Percentiles rank a stretch among this genome's conserved stretches.
phyloP scores from a whole-genome alignment of 306 rosid genomes.

The Quercus rubra region DNA sequence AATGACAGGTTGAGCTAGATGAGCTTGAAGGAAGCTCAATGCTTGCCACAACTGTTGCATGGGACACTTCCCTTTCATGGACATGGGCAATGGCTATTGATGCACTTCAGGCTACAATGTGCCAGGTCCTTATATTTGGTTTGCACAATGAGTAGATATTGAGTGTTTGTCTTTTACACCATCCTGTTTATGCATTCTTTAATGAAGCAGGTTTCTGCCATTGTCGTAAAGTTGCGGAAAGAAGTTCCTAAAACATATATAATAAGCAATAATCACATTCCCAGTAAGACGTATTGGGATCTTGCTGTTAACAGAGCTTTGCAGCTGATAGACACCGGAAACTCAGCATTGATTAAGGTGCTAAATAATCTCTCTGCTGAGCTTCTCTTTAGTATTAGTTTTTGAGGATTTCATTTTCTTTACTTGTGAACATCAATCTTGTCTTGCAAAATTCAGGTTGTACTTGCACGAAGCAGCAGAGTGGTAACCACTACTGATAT shows the following conservation, averaged over 20 bases:
- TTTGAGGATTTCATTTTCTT: neutral
- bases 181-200: constrained; percentile 3
- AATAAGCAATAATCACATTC: constrained; percentile 58
- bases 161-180: neutral
- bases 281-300: constrained; percentile 61
- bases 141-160: neutral
- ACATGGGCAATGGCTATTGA: constrained; percentile 62
- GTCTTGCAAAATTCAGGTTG: constrained; percentile 59
- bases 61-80: constrained; percentile 81
- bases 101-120: constrained; percentile 60
- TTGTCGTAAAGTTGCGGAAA: constrained; percentile 47
- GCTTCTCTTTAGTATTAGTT: constrained; percentile 2
- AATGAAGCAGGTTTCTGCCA: constrained; percentile 62
- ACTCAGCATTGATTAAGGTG: constrained; percentile 67
- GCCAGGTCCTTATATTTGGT: constrained; percentile 44
- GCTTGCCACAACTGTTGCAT: constrained; percentile 79
- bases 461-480: constrained; percentile 89
- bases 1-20: constrained; percentile 90
- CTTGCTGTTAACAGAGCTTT: constrained; percentile 69
- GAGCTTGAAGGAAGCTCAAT: constrained; percentile 84
- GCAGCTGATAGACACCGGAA: constrained; percentile 55
- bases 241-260: constrained; percentile 56
- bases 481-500: constrained; percentile 63
- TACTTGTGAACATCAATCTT: neutral
- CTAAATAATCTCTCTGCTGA: neutral